These are phyloP conservation scores for Rhynchosporium graminicola DNA, from an alignment of 2,329 filamentous ascomycete species.

Conservation along the genomic window DNA sequence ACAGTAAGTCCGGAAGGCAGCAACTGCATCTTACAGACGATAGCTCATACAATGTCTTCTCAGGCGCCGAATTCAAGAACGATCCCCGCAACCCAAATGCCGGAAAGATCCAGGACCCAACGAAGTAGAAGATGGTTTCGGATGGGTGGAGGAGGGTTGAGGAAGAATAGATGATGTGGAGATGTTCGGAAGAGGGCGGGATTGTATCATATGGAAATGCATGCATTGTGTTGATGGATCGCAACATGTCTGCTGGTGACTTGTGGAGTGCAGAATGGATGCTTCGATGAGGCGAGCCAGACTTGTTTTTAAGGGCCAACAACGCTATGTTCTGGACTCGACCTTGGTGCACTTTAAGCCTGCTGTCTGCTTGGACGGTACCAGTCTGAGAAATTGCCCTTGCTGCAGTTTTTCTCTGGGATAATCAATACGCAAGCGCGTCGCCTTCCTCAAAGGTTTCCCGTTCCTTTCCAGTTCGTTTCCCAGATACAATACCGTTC, in stretches of 20 bases:
- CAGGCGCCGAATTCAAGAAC: slow-evolving; percentile 95
- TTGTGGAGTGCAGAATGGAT: not conserved
- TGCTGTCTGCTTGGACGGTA: too few species aligned
- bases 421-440: too few species aligned
- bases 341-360: too few species aligned
- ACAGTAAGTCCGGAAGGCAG: slow-evolving; percentile 59
- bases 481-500: too few species aligned
- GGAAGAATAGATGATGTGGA: not conserved
- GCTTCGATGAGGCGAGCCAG: too few species aligned
- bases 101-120: slow-evolving; percentile 38
- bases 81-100: slow-evolving; percentile 81
- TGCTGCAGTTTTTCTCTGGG: too few species aligned
- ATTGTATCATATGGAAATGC: slow-evolving; percentile 32
- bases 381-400: too few species aligned
- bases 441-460: too few species aligned
- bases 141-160: slow-evolving; percentile 1
- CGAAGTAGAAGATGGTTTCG: slow-evolving; percentile 36
- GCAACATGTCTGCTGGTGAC: not conserved
- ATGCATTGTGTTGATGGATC: slow-evolving; percentile 34
- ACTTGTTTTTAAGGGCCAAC: too few species aligned
- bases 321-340: too few species aligned
- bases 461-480: too few species aligned
- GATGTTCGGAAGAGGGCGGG: not conserved
- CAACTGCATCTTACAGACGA: slow-evolving; percentile 13
- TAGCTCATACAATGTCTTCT: slow-evolving; percentile 26